Base-by-base conservation (phyloP, 2,329 filamentous ascomycete genomes). In the Hypoxylon sp. region DNA sequence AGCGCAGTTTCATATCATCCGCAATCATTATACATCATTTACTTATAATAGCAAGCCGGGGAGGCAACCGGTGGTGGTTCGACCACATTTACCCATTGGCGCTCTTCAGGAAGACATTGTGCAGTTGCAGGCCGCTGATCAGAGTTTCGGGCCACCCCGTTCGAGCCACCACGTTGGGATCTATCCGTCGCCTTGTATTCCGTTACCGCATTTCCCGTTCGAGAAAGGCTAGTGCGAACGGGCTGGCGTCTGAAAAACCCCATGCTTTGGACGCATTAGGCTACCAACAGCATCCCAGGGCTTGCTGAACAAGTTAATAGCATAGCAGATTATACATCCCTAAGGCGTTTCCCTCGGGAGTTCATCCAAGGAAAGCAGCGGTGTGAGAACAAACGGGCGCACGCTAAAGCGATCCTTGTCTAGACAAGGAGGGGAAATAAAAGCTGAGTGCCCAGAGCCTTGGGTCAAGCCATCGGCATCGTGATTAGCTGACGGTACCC, bases 111-210 rank as follows among this genome's bases (percentile, higher is more conserved):
- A 54, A 67, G 58, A 62, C 51, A 66, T 64, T 67, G 63, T 71
- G 69, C 67, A 67, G 70, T 53, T 53, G 63, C 66, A 73, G 63
- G 60, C 66, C 62, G 72, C 69, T 70, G 71, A 76, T 76, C 75
- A 77, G 73, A 74, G 71, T 74, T 74, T 76, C 75, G 75, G 75
- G 75, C 73, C 74, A 76, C 75, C 75, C 75, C 75, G 74, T 77
- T 77, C 66, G 75, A 76, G 74, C 75, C 75, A 76, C 70, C 66
- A 72, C 69, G 74, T 69, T 77, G 75, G 75, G 75, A 77, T 77
- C 75, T 77, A 77, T 77, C 75, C 75, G 75, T 74, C 74, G 75
- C 71, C 74, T 74, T 75, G 74, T 75, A 75, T 76, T 72, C 74
- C 74, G 74, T 76, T 76, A 74, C 74, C 74, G 75, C 71, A 73